phyloP scores from a whole-genome alignment of 129 eudicot genomes.

The Chrysanthemum seticuspe region DNA sequence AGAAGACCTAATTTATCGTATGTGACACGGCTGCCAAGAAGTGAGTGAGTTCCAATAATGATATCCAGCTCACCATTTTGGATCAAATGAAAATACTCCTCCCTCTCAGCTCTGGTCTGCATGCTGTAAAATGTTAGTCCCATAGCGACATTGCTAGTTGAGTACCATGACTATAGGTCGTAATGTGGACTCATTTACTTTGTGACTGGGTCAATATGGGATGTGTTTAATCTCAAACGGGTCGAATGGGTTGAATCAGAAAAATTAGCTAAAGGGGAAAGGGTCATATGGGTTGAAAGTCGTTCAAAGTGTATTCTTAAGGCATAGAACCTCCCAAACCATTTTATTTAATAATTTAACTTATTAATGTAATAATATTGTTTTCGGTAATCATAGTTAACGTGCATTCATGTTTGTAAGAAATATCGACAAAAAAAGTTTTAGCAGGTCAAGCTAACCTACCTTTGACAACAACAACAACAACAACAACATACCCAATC shows the following conservation, averaged over 20 bases:
- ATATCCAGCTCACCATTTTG: constrained; percentile 80
- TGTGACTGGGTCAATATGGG: constrained; percentile 9
- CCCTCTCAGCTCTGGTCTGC: constrained; percentile 85
- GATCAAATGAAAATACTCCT: constrained; percentile 65
- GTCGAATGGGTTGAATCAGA: not conserved
- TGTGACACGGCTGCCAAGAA: constrained; percentile 83
- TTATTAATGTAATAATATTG: too few relatives aligned
- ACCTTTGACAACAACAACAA: too few relatives aligned
- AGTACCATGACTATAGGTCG: constrained; percentile 1
- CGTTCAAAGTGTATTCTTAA: constrained; percentile 8
- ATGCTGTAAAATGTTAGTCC: constrained; percentile 41
- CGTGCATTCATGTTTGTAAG: too few relatives aligned
- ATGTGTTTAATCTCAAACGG: constrained; percentile 7
- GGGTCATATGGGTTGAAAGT: constrained; percentile 15
- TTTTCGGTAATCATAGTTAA: too few relatives aligned
- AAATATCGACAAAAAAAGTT: too few relatives aligned
- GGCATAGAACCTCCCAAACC: not conserved
- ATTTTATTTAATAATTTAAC: too few relatives aligned
- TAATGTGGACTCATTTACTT: not conserved
- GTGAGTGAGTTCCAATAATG: constrained; percentile 89
- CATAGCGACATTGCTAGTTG: constrained; percentile 22
- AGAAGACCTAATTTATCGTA: constrained; percentile 84
- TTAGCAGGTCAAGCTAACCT: too few relatives aligned
- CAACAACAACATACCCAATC: too few relatives aligned
- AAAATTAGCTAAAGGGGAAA: not conserved